Evolutionary conservation across 768 basidiomycete genomes (phyloP).

Genomic region (Lactarius psammicola): DNA sequence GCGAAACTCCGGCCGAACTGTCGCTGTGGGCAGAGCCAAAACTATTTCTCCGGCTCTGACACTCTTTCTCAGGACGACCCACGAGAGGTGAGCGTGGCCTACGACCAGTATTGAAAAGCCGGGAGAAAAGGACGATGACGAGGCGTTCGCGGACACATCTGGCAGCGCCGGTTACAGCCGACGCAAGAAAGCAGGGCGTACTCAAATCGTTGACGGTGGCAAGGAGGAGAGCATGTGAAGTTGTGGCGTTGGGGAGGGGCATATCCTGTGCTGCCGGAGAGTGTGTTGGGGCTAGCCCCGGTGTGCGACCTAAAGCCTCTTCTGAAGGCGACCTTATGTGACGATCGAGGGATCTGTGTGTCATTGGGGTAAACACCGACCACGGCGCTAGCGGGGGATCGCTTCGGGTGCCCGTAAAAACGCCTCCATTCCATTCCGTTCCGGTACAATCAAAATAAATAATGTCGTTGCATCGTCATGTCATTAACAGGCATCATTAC

Average conservation of each 20-base stretch:
- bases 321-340: slow-evolving; percentile 10
- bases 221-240: slow-evolving; percentile 44
- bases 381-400: not conserved
- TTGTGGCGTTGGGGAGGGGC: slow-evolving; percentile 27
- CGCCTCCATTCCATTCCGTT: not conserved
- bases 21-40: slow-evolving; percentile 17
- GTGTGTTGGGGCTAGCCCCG: slow-evolving; percentile 1
- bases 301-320: not conserved
- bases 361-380: slow-evolving; percentile 13
- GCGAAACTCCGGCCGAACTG: slow-evolving; percentile 35
- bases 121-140: slow-evolving; percentile 62
- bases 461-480: not conserved
- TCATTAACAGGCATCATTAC: not conserved
- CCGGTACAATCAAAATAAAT: not conserved
- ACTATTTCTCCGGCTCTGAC: slow-evolving; percentile 17
- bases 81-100: slow-evolving; percentile 18
- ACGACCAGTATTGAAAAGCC: slow-evolving; percentile 47
- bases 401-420: not conserved
- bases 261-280: slow-evolving; percentile 16
- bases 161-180: slow-evolving; percentile 53
- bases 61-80: slow-evolving; percentile 4
- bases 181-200: slow-evolving; percentile 54
- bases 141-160: slow-evolving; percentile 48
- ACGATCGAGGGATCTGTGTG: slow-evolving; percentile 22
- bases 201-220: slow-evolving; percentile 52